A percentile compares a stretch with the other conserved stretches of the same genome.
Conservation (phyloP, 345 rosid genomes). For the Citrus glauca region DNA sequence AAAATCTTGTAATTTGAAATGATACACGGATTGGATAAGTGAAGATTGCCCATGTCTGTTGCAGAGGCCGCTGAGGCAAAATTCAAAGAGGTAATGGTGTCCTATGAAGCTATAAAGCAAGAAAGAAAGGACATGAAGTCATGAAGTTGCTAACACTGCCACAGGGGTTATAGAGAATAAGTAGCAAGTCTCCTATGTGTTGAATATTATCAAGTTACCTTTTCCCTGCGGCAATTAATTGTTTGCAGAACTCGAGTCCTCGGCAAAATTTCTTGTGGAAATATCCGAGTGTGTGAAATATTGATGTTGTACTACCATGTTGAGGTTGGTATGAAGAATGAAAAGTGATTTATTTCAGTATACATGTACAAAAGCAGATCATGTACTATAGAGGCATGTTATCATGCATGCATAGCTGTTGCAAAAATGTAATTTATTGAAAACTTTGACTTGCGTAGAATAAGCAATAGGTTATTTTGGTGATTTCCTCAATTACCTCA, state of each 20-base stretch:
- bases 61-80: slow-evolving; percentile 86
- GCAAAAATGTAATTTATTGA: not conserved
- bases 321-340: not conserved
- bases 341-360: not conserved
- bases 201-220: not conserved
- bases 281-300: not conserved
- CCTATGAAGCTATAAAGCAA: slow-evolving; percentile 84
- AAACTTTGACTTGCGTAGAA: not conserved
- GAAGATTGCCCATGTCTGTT: slow-evolving; percentile 10
- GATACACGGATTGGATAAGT: not conserved
- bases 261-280: not conserved
- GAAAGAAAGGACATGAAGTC: slow-evolving; percentile 52
- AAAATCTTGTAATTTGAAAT: not conserved
- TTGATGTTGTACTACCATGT: not conserved
- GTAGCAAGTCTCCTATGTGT: not conserved
- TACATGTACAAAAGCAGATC: not conserved
- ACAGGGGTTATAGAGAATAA: not conserved
- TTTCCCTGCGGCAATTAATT: not conserved
- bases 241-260: not conserved
- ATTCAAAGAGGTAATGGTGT: slow-evolving; percentile 85
- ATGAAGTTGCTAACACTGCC: slow-evolving; percentile 4
- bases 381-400: not conserved
- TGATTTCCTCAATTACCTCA: not conserved
- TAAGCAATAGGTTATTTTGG: not conserved
- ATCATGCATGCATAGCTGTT: not conserved